phyloP scores from a whole-genome alignment of 768 basidiomycete species.

The Cyclocybe aegerita region DNA sequence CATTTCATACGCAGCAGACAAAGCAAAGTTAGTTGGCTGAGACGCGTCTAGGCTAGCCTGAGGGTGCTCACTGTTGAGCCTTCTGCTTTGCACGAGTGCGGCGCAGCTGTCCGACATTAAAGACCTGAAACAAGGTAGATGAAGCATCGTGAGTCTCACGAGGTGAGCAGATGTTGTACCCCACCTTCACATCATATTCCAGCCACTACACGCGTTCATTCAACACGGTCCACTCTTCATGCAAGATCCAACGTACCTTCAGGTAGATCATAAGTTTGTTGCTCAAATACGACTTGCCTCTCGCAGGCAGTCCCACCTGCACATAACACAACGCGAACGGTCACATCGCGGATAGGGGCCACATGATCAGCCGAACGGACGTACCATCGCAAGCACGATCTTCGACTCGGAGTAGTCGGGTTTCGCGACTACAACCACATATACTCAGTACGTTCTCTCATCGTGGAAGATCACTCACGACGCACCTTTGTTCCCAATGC shows the following conservation, averaged over 20 bases:
- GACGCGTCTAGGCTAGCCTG: neutral
- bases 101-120: slow-evolving; percentile 95
- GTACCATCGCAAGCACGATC: slow-evolving; percentile 96
- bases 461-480: neutral
- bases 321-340: neutral
- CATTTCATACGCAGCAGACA: neutral
- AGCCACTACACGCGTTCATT: slow-evolving; percentile 69
- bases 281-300: slow-evolving; percentile 97
- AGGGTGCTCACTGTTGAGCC: slow-evolving; percentile 60
- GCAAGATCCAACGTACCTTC: slow-evolving; percentile 52
- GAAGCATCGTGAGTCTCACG: neutral
- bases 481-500: slow-evolving; percentile 86
- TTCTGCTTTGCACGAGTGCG: slow-evolving; percentile 81
- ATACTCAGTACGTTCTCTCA: slow-evolving; percentile 4
- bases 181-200: slow-evolving; percentile 94
- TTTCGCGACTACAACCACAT: slow-evolving; percentile 67
- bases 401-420: slow-evolving; percentile 99
- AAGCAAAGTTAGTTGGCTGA: neutral
- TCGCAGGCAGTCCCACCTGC: slow-evolving; percentile 94
- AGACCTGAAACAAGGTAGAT: slow-evolving; percentile 58
- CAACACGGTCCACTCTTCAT: slow-evolving; percentile 13
- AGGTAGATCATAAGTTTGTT: slow-evolving; percentile 98
- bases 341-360: too few relatives aligned
- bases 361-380: neutral
- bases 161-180: neutral